Evolutionary conservation across 2,329 filamentous ascomycete genomes (phyloP).

Genomic region (Fusarium sp.): DNA sequence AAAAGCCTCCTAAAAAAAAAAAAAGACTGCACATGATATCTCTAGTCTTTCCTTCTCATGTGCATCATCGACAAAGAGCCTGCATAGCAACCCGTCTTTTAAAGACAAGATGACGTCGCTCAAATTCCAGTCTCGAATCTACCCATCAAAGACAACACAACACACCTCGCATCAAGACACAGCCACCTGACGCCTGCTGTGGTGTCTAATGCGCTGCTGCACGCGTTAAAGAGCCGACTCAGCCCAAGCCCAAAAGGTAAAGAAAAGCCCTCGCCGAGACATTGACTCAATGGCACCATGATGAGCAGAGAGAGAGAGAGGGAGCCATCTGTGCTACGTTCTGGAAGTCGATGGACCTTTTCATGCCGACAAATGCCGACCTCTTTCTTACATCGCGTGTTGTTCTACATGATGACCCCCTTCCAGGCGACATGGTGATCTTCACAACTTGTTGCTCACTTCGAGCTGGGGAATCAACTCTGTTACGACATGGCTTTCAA

Average conservation of each 20-base stretch:
- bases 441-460: background rate
- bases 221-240: background rate
- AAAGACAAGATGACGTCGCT: conserved; percentile 12
- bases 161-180: conserved; percentile 28
- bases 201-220: conserved; percentile 24
- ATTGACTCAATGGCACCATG: conserved; percentile 5
- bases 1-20: background rate
- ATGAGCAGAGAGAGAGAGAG: background rate
- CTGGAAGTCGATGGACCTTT: background rate
- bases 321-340: conserved; percentile 2
- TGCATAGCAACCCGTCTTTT: background rate
- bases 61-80: conserved; percentile 2
- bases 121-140: conserved; percentile 12
- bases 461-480: background rate
- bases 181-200: conserved; percentile 33
- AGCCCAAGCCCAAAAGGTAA: conserved; percentile 10
- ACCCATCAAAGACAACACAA: conserved; percentile 9
- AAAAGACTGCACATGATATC: background rate
- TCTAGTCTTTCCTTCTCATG: background rate
- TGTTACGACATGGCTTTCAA: background rate
- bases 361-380: background rate
- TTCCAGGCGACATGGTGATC: background rate
- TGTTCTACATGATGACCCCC: background rate
- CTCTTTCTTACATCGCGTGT: background rate
- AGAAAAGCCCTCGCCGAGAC: background rate